These are phyloP conservation scores for Suhomyces panamericanus DNA, from an alignment of 1,139 yeast species.

Conservation along the genomic window DNA sequence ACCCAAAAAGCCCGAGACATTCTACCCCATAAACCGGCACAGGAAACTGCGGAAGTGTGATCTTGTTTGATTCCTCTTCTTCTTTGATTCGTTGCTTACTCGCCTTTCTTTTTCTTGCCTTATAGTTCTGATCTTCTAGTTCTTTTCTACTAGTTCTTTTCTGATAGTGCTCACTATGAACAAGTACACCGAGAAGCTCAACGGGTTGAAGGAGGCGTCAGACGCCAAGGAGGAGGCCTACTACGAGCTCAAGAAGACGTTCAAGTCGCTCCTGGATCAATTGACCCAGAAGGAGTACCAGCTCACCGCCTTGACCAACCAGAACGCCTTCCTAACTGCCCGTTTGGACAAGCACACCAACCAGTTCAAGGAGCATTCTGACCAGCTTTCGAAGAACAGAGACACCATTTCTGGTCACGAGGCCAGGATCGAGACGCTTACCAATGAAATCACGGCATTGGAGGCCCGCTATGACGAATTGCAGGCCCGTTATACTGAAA, in stretches of 20 bases:
- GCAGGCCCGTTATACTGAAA: conserved; percentile 7
- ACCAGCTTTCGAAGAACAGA: conserved; percentile 11
- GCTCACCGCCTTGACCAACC: conserved; percentile 15
- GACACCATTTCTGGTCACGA: conserved; percentile 10
- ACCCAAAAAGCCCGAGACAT: not conserved
- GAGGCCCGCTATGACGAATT: conserved; percentile 17
- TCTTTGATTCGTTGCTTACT: not conserved
- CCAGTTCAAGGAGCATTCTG: conserved; percentile 6
- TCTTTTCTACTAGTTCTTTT: not conserved
- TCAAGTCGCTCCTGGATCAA: conserved; percentile 14
- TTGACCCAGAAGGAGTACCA: conserved; percentile 20
- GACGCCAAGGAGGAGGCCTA: conserved; percentile 17
- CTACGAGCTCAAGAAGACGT: conserved; percentile 17
- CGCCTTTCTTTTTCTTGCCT: not conserved
- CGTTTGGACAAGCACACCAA: conserved; percentile 11
- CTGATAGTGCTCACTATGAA: conserved; percentile 10
- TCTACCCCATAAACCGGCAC: not conserved
- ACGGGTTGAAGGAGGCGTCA: conserved; percentile 15
- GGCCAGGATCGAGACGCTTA: conserved; percentile 6
- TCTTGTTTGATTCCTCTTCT: not conserved
- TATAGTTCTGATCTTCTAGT: not conserved
- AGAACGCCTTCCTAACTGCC: conserved; percentile 14
- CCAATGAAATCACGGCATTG: conserved; percentile 12
- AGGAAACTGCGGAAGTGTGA: not conserved
- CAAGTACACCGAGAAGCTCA: conserved; percentile 18